phyloP scores from a whole-genome alignment of 345 rosid species.

The Citrus sp. region DNA sequence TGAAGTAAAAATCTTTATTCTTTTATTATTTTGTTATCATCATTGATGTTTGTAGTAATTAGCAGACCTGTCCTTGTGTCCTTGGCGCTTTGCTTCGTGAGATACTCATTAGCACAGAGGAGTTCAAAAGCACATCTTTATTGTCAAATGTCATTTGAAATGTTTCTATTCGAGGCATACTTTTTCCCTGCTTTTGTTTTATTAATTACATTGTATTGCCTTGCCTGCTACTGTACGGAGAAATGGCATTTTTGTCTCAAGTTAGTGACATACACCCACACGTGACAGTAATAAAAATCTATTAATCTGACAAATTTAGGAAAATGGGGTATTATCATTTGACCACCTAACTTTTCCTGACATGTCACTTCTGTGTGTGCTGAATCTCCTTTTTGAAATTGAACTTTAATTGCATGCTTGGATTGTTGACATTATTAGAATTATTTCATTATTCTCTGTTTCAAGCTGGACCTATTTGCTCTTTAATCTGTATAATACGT shows the following conservation, averaged over 20 bases:
- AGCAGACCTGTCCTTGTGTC: background rate
- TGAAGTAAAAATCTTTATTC: background rate
- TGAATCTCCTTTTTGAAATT: too few species aligned
- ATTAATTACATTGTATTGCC: background rate
- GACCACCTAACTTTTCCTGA: too few species aligned
- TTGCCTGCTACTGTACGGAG: background rate
- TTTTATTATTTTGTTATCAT: background rate
- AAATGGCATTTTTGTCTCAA: background rate
- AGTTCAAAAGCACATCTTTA: background rate
- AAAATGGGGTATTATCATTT: too few species aligned
- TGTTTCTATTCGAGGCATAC: background rate
- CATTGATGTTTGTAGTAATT: background rate
- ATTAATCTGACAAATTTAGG: too few species aligned
- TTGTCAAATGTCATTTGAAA: background rate
- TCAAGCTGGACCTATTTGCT: too few species aligned
- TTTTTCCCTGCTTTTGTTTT: too few species aligned
- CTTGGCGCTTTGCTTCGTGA: background rate
- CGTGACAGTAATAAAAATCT: too few species aligned
- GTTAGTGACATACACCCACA: background rate
- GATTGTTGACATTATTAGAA: too few species aligned
- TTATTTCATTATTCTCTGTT: too few species aligned
- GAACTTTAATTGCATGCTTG: too few species aligned
- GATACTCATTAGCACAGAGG: background rate
- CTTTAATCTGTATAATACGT: too few species aligned
- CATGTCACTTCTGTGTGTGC: too few species aligned